Evolutionary conservation across 139 green algal species (phyloP).

Genomic region (Picochlorum sp.): DNA sequence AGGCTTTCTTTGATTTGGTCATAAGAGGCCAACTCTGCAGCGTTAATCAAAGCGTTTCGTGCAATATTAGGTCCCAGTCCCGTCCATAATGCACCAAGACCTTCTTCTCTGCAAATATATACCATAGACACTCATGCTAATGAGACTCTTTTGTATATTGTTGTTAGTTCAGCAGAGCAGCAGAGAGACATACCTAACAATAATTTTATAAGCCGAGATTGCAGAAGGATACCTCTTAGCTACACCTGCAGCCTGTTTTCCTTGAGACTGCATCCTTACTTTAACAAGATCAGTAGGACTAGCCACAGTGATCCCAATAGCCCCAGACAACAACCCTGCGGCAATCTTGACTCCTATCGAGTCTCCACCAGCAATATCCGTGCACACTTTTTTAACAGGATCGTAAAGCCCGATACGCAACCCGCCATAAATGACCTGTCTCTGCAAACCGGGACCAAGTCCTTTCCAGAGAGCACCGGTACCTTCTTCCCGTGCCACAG

Average conservation of each 20-base stretch:
- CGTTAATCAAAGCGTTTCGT: conserved; percentile 96
- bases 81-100: conserved; percentile 81
- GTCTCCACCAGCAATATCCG: conserved; percentile 61
- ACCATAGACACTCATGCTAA: no score
- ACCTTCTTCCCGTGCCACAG: conserved; percentile 88
- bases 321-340: conserved; percentile 82
- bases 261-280: conserved; percentile 90
- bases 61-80: conserved; percentile 91
- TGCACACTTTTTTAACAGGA: conserved; percentile 81
- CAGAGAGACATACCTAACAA: no score
- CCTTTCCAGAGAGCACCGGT: conserved; percentile 85
- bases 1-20: conserved; percentile 82
- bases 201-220: conserved; percentile 83
- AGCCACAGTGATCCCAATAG: conserved; percentile 77
- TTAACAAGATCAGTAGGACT: conserved; percentile 96
- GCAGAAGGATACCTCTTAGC: conserved; percentile 76
- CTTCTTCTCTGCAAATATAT: conserved; percentile 87
- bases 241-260: conserved; percentile 59
- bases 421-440: conserved; percentile 90
- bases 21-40: conserved; percentile 90
- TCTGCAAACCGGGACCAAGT: conserved; percentile 81
- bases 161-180: no score
- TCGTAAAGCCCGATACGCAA: conserved; percentile 97
- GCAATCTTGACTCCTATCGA: conserved; percentile 84
- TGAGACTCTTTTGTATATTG: not conserved